A percentile compares a stretch with the other conserved stretches of the same genome.
Conservation (phyloP, 352 stramenopile genomes). For the Globisporangium spinosum region DNA sequence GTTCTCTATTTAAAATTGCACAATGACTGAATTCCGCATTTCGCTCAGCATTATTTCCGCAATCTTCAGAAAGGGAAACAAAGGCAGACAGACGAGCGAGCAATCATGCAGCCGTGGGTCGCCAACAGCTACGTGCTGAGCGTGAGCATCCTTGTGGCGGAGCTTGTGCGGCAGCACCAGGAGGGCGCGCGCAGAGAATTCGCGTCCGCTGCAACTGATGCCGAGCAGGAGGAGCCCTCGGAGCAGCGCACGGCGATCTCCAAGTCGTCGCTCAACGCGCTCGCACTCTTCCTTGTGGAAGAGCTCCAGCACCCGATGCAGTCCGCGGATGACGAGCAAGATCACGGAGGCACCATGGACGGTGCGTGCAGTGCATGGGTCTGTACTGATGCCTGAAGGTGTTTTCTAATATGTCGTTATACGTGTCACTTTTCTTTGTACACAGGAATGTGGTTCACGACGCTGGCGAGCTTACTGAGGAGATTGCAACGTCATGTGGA, state of each 20-base stretch:
- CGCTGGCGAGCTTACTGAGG: slow-evolving; percentile 38
- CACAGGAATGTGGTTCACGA: slow-evolving; percentile 20
- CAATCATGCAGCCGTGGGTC: slow-evolving; percentile 12
- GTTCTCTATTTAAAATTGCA: not conserved
- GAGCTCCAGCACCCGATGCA: slow-evolving; percentile 50
- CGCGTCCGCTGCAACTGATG: not conserved
- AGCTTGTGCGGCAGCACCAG: slow-evolving; percentile 46
- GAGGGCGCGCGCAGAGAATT: slow-evolving; percentile 23
- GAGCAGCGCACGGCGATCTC: slow-evolving; percentile 20
- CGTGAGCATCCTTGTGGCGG: slow-evolving; percentile 40
- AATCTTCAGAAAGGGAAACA: not conserved
- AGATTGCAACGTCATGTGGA: slow-evolving; percentile 40
- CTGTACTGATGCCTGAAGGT: not conserved
- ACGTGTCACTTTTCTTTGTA: not conserved
- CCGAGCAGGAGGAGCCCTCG: not conserved
- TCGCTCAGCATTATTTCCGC: not conserved
- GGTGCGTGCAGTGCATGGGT: slow-evolving; percentile 1
- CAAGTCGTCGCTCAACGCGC: slow-evolving; percentile 32
- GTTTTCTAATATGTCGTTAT: not conserved
- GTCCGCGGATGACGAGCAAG: not conserved
- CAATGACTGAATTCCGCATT: not conserved
- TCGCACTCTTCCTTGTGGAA: slow-evolving; percentile 48
- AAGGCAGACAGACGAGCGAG: not conserved
- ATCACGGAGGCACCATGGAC: not conserved
- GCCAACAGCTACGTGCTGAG: slow-evolving; percentile 50